Evolutionary conservation across 2,329 filamentous ascomycete genomes (phyloP), one percentile per base, ranked within the genome.

Genomic region (Aspergillus pseudoviridinutans): DNA sequence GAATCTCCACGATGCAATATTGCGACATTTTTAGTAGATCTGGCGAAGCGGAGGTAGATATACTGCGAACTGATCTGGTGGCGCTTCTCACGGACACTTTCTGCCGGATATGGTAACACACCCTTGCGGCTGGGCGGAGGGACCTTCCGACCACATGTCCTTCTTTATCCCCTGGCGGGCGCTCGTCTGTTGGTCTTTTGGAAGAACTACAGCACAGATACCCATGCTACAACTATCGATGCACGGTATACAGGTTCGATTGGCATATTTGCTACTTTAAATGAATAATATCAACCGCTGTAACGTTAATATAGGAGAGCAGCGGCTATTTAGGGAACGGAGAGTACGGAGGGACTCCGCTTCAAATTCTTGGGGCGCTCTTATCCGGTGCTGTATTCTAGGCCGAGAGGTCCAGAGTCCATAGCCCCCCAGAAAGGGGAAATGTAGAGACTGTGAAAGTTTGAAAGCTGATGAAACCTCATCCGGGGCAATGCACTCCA

Each of bases 81-180:
- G 42, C 42, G 42, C 20, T 46, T 12, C 10, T 24, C 42, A 46
- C 42, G 10, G 42, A 46, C 42, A 44, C 41, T 44, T 22, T 44
- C 20, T 44, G 29, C 29, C 29, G 29, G 29, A 44, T 22, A 44
- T 44, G 14, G 41, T 3, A 44, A 10, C 20, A 22, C 24, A 24
- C 46, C 44, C 49, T 51, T 49, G 51, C 32, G 52, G 58, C 51
- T 53, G 51, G 55, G 12, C 42, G 22, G 42, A 41, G 46, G 28
- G 49, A 46, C 47, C 55, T 59, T 42, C 61, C 55, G 57, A 56
- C 42, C 24, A 57, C 46, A 57, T 58, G 59, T 59, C 57, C 57
- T 61, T 58, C 59, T 55, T 57, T 57, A 58, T 59, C 59, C 59
- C 29, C 29, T 22, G 22, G 4, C 1, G 22, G 44, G 3, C n/a